Evolutionary conservation across 768 basidiomycete species (phyloP), one percentile per base, ranked within the genome.

Genomic region (Termitomyces bulborhizus): DNA sequence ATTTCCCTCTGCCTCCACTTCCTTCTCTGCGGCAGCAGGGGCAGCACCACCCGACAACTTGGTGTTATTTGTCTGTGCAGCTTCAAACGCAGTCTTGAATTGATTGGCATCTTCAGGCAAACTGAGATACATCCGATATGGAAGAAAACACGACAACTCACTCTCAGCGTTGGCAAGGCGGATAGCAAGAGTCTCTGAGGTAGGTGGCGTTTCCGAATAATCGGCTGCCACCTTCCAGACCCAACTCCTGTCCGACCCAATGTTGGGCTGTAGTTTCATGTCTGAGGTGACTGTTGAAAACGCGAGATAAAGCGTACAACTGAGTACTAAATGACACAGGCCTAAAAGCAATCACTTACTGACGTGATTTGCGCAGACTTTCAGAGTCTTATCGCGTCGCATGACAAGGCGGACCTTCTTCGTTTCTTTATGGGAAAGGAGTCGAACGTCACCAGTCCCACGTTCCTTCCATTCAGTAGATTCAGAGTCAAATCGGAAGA

Each of bases 381-480:
- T 98, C 73, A 93, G 81, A 46, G 97, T 99, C 85, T 98, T 98
- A 81, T 99, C 97, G 73, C 97, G 90, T 76, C 96, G 81, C 97
- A 99, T 99, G 70, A 99, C 93, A 59, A 99, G 83, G 59, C 97
- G 83, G 66, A 96, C 80, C 74, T 95, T 98, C 78, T 88, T 86
- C 48, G 86, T 88, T 67, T 84, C 84, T 72, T 88, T 93, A 79
- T 97, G 91, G 63, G 84, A 76, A 60, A 99, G 84, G 54, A 99
- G 80, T 69, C 93, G 88, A 61, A 93, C 94, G 70, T 96, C 93
- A 45, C 96, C 96, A 15, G 95, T 98, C 40, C 96, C 96, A 34
- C 97, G 77, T 75, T 99, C 97, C 71, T 99, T 99, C 97, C 97
- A 99, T 74, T 98, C 96, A 50, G 83, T 76, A 48, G 83, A 76